These are phyloP conservation scores for Helicostylum pulchrum DNA, from an alignment of 192 early-diverging fungal genomes.

Conservation along the genomic window DNA sequence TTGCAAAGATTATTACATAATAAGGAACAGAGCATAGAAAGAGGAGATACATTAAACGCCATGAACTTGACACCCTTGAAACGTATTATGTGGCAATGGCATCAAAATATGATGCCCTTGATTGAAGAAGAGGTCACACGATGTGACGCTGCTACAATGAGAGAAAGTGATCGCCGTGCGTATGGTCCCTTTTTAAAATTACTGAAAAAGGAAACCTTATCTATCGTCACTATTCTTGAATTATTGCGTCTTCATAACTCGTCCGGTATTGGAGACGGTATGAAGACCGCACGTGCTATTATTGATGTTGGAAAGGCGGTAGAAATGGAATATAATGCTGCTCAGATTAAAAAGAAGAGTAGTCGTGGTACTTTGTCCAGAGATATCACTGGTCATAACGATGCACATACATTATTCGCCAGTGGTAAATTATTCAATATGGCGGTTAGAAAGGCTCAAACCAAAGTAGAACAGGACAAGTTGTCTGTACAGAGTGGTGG, in stretches of 20 bases:
- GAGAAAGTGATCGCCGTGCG: constrained; percentile 44
- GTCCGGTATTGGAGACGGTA: constrained; percentile 48
- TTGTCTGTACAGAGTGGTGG: constrained; percentile 4
- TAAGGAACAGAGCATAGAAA: constrained; percentile 50
- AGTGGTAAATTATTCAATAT: constrained; percentile 80
- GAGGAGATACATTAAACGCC: constrained; percentile 54
- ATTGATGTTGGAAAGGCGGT: constrained; percentile 70
- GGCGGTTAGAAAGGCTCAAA: constrained; percentile 68
- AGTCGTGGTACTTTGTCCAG: constrained; percentile 43
- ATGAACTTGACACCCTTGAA: constrained; percentile 53
- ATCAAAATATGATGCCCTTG: constrained; percentile 60
- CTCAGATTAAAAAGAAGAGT: constrained; percentile 67
- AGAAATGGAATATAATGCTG: constrained; percentile 79
- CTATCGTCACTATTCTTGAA: constrained; percentile 82
- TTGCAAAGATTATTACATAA: constrained; percentile 60
- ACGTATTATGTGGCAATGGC: constrained; percentile 70
- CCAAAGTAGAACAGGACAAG: constrained; percentile 41
- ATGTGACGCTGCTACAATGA: constrained; percentile 15
- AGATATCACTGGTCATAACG: constrained; percentile 43
- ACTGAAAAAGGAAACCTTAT: constrained; percentile 68
- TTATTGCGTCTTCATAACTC: constrained; percentile 61
- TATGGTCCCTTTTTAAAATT: constrained; percentile 66
- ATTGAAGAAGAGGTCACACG: constrained; percentile 68
- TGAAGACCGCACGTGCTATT: constrained; percentile 54
- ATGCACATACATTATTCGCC: constrained; percentile 68